Evolutionary conservation across 352 stramenopile genomes (phyloP).

Genomic region (Thalassiosira mediterranea): DNA sequence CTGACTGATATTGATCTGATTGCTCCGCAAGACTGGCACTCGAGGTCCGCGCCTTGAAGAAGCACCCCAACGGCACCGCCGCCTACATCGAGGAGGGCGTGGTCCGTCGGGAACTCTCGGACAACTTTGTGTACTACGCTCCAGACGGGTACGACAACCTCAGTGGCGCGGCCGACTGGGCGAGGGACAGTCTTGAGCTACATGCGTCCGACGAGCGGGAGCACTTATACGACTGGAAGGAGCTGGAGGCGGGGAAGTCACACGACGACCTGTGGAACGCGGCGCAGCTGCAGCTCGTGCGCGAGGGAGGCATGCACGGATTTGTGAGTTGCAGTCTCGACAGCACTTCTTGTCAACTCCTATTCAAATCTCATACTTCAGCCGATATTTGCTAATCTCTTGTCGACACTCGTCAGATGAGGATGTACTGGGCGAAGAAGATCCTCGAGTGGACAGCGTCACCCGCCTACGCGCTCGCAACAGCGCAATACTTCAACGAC

Average conservation of each 20-base stretch:
- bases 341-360: background rate
- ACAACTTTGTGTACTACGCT: conserved; percentile 98
- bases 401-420: too few species aligned
- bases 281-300: conserved; percentile 93
- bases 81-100: conserved; percentile 97
- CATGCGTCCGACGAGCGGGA: conserved; percentile 87
- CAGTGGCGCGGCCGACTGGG: conserved; percentile 89
- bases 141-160: conserved; percentile 93
- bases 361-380: too few species aligned
- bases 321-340: too few species aligned
- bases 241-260: conserved; percentile 92
- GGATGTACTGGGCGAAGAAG: conserved; percentile 99
- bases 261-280: conserved; percentile 99
- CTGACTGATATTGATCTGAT: too few species aligned
- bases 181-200: conserved; percentile 89
- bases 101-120: conserved; percentile 93
- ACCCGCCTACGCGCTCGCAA: conserved; percentile 90
- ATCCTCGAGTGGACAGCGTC: conserved; percentile 96
- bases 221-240: conserved; percentile 89
- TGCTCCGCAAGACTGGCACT: conserved; percentile 82
- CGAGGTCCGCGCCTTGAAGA: conserved; percentile 83
- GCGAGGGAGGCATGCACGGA: conserved; percentile 91
- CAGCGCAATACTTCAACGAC: conserved; percentile 96
- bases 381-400: too few species aligned
- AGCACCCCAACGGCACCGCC: conserved; percentile 85